phyloP scores from a whole-genome alignment of 176 grass and related monocot genomes.

The Phoenix dactylifera region DNA sequence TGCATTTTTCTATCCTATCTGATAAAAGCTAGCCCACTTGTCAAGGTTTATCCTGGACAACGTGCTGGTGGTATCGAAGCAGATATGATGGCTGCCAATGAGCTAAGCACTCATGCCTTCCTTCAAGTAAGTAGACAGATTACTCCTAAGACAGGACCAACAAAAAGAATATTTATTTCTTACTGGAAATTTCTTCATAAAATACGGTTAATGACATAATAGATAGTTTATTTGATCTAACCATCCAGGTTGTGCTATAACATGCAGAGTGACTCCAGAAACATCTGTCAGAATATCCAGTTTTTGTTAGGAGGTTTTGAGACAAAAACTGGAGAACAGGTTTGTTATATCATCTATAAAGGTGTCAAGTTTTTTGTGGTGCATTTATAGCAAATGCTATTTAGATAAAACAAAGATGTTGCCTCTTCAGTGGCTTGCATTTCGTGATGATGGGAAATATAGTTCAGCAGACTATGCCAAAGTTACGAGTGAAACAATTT shows the following conservation, averaged over 20 bases:
- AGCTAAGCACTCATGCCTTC: constrained; percentile 58
- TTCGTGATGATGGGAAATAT: constrained; percentile 72
- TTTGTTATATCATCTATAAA: constrained; percentile 11
- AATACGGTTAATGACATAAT: no score
- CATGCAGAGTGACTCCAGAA: constrained; percentile 38
- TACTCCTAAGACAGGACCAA: not conserved
- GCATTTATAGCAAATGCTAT: not conserved
- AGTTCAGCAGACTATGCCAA: constrained; percentile 82
- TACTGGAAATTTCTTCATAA: no score
- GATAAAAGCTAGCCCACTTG: constrained; percentile 41
- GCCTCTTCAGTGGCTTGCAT: constrained; percentile 71
- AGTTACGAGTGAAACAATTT: constrained; percentile 42
- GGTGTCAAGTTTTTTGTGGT: not conserved
- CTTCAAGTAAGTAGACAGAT: constrained; percentile 61
- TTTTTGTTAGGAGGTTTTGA: constrained; percentile 88
- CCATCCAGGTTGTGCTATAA: constrained; percentile 3
- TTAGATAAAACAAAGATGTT: constrained; percentile 10
- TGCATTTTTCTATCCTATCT: constrained; percentile 23
- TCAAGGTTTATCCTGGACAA: constrained; percentile 80
- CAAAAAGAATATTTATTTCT: no score
- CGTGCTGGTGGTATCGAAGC: constrained; percentile 64
- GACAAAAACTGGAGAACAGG: constrained; percentile 90
- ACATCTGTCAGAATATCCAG: constrained; percentile 69
- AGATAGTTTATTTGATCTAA: not conserved
- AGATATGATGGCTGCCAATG: constrained; percentile 91